phyloP scores from a whole-genome alignment of 148 eudicot genomes.

The Euryodendron excelsum region DNA sequence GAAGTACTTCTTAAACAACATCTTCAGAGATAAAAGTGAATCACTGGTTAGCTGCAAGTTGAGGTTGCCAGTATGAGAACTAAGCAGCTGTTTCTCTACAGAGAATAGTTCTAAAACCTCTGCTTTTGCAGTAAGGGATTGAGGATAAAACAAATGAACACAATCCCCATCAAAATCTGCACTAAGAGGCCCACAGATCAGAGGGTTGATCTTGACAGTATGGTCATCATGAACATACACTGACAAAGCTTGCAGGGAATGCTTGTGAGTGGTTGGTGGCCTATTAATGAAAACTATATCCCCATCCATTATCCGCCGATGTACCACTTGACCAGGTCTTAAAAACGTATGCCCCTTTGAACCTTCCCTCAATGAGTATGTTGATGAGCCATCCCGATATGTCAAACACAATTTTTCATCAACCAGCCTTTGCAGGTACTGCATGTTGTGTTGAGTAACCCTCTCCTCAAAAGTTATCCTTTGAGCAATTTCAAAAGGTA shows the following conservation, averaged over 20 bases:
- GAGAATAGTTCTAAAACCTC: slow-evolving; percentile 89
- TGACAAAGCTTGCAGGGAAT: slow-evolving; percentile 75
- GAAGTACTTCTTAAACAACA: slow-evolving; percentile 50
- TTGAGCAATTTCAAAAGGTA: slow-evolving; percentile 87
- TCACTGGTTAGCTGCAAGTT: slow-evolving; percentile 80
- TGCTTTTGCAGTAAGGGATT: slow-evolving; percentile 85
- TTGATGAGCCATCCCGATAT: slow-evolving; percentile 67
- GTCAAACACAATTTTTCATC: slow-evolving; percentile 80
- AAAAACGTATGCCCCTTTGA: slow-evolving; percentile 93
- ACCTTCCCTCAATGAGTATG: slow-evolving; percentile 83
- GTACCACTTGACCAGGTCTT: slow-evolving; percentile 78
- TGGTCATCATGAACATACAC: slow-evolving; percentile 87
- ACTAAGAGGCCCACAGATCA: slow-evolving; percentile 89
- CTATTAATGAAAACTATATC: slow-evolving; percentile 89
- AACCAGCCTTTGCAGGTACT: slow-evolving; percentile 65
- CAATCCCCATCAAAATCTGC: slow-evolving; percentile 99
- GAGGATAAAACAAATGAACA: slow-evolving; percentile 90
- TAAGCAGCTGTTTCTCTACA: slow-evolving; percentile 87
- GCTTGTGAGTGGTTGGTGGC: slow-evolving; percentile 98
- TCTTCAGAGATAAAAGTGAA: slow-evolving; percentile 67
- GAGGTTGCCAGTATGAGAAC: slow-evolving; percentile 92
- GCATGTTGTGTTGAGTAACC: slow-evolving; percentile 71
- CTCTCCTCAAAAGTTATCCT: slow-evolving; percentile 84
- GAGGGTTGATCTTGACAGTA: slow-evolving; percentile 82
- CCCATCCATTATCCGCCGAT: slow-evolving; percentile 87